Evolutionary conservation across 2,329 filamentous ascomycete genomes (phyloP).

Genomic region (Aspergillus hiratsukae): DNA sequence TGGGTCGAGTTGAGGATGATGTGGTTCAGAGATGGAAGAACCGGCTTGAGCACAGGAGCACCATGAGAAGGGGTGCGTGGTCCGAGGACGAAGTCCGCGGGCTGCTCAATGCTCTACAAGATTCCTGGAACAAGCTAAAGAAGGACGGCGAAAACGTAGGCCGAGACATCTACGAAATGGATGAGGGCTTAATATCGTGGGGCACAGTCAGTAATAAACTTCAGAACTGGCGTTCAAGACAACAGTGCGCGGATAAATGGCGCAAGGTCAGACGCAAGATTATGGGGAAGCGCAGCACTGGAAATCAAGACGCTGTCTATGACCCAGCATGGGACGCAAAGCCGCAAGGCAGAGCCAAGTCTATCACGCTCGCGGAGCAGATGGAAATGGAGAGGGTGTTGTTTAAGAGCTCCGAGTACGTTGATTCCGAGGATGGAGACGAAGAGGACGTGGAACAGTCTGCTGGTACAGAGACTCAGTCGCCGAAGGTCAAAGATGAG

Average conservation of each 20-base stretch:
- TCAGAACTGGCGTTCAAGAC: slow-evolving; percentile 29
- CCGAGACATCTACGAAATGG: slow-evolving; percentile 35
- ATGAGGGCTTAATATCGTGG: slow-evolving; percentile 30
- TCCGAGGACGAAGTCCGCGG: slow-evolving; percentile 26
- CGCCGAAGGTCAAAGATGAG: neutral
- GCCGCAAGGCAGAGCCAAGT: neutral
- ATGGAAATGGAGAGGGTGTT: neutral
- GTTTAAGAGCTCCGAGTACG: slow-evolving; percentile 6
- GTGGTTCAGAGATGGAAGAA: slow-evolving; percentile 43
- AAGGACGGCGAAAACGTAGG: slow-evolving; percentile 19
- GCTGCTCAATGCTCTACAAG: slow-evolving; percentile 26
- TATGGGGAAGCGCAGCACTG: slow-evolving; percentile 15
- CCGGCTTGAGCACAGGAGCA: slow-evolving; percentile 33
- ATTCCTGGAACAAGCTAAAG: slow-evolving; percentile 18
- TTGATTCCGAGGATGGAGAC: slow-evolving; percentile 9
- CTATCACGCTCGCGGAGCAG: neutral
- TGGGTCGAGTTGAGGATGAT: slow-evolving; percentile 38
- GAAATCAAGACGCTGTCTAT: slow-evolving; percentile 21
- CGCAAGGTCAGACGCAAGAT: slow-evolving; percentile 28
- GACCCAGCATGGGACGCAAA: slow-evolving; percentile 13
- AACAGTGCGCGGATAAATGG: slow-evolving; percentile 39
- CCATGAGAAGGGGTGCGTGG: slow-evolving; percentile 36
- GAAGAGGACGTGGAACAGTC: neutral
- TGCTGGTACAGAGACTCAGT: neutral
- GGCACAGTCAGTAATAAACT: slow-evolving; percentile 28